A percentile compares a stretch with the other conserved stretches of the same genome.
Evolutionary conservation across 2,329 filamentous ascomycete species (phyloP).

Genomic region (Hortaea werneckii): DNA sequence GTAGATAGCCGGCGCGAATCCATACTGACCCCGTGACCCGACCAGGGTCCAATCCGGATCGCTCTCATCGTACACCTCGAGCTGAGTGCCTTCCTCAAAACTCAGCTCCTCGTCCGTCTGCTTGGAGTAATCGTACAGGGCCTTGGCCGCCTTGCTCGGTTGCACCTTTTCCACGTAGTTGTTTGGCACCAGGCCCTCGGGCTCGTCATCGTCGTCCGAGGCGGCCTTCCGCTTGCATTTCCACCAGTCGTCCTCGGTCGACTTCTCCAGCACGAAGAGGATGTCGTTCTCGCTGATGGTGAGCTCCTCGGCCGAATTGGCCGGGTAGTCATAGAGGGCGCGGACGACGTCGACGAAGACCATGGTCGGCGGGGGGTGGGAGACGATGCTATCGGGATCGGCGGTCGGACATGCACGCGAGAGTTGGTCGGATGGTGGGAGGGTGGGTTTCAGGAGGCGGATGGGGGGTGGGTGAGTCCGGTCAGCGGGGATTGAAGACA

Average conservation of each 20-base stretch:
- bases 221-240: constrained; percentile 83
- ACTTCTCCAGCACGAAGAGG: constrained; percentile 80
- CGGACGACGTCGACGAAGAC: constrained; percentile 86
- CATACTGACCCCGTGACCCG: constrained; percentile 72
- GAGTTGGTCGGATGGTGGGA: too few species aligned
- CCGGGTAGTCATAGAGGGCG: constrained; percentile 85
- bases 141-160: constrained; percentile 62
- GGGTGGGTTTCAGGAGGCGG: too few species aligned
- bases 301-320: constrained; percentile 78
- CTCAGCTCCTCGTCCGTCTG: constrained; percentile 98
- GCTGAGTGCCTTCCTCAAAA: constrained; percentile 75
- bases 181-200: constrained; percentile 78
- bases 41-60: constrained; percentile 97
- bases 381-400: too few species aligned
- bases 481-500: too few species aligned
- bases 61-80: constrained; percentile 78
- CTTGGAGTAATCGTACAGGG: constrained; percentile 95
- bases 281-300: constrained; percentile 77
- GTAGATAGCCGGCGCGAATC: constrained; percentile 93
- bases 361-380: constrained; percentile 46
- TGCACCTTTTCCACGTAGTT: constrained; percentile 87
- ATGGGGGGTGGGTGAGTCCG: too few species aligned
- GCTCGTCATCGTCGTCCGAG: constrained; percentile 79
- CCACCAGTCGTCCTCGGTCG: constrained; percentile 74
- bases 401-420: too few species aligned